Evolutionary conservation across 2,329 filamentous ascomycete genomes (phyloP).

Genomic region (Lasiodiplodia theobromae): DNA sequence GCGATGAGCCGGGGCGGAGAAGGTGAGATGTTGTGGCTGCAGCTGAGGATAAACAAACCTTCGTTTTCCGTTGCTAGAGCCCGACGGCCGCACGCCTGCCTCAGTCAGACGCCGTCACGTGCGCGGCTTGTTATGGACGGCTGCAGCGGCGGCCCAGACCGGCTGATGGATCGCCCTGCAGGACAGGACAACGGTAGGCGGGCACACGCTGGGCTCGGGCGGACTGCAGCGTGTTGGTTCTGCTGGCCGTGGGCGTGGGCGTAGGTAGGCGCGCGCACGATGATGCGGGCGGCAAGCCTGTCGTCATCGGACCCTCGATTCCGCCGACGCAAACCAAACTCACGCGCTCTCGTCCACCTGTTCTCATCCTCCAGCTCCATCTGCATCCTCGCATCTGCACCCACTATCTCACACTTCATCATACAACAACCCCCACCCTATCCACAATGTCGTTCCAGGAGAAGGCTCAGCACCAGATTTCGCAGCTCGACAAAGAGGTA

Average conservation of each 20-base stretch:
- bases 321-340: slow-evolving; percentile 24
- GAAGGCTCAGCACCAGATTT: slow-evolving; percentile 77
- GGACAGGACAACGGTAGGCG: neutral
- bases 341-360: slow-evolving; percentile 24
- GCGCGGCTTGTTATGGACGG: slow-evolving; percentile 18
- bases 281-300: slow-evolving; percentile 1
- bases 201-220: neutral
- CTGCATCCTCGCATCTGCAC: slow-evolving; percentile 2
- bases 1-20: slow-evolving; percentile 9
- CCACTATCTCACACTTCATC: slow-evolving; percentile 15
- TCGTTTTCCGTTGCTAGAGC: slow-evolving; percentile 27
- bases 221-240: neutral
- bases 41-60: slow-evolving; percentile 28
- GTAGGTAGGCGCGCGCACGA: neutral
- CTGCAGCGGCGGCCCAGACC: neutral
- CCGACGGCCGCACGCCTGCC: slow-evolving; percentile 9
- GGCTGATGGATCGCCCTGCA: slow-evolving; percentile 16
- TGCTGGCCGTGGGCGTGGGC: neutral
- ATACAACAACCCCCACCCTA: slow-evolving; percentile 28
- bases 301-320: slow-evolving; percentile 28
- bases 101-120: slow-evolving; percentile 4
- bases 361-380: slow-evolving; percentile 18
- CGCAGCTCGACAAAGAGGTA: slow-evolving; percentile 84
- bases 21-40: slow-evolving; percentile 17
- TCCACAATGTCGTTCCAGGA: slow-evolving; percentile 77